Evolutionary conservation across 139 green algal species (phyloP), one percentile per base, ranked within the genome.

Genomic region (Coelastrella sp.): DNA sequence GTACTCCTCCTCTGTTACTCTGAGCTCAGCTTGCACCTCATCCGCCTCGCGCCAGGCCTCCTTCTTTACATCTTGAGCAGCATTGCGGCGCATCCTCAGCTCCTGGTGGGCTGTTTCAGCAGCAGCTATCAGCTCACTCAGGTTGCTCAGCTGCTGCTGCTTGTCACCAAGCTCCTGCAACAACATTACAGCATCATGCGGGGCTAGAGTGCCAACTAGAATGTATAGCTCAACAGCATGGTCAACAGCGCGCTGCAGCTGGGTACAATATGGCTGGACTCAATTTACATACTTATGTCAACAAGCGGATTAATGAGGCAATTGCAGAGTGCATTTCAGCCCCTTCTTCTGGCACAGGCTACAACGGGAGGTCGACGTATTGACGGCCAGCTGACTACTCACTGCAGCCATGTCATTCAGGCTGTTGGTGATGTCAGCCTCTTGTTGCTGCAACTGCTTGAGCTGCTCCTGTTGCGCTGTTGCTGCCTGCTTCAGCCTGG

Each of bases 31-130:
- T 8, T 92, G 74, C 17, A 94, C 82, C 65, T 96, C 95, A 7
- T 92, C 73, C 61, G 93, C 87, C 20, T 61, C 60, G 17, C 90
- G 85, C 89, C 92, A 97, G 24, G 95, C 87, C 58, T 94, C 92
- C 75, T 96, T 96, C 81, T 94, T 94, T 82, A 87, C 59, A 79
- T 96, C 87, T 11, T 81, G 84, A 6, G 68, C 84, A 24, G 27
- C 84, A 27, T 80, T 80, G 68, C 84, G 84, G 49, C 58, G 15
- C 5, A 68, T 57, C 27, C 57, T 80, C 20, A 60, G 14, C 20
- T n/a, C 22, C 27, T 63, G 65, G 19, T 81, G 68, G 22, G 61
- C 25, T 8, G 68, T 68, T n/a, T 88, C 84, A 68, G 66, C 84
- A 15, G 35, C 84, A 35, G 84, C 84, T 27, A 88, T 80, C 68